A percentile compares a stretch with the other conserved stretches of the same genome.
These are phyloP conservation scores for Suillus clintonianus DNA, from an alignment of 768 basidiomycete species.

Conservation along the genomic window DNA sequence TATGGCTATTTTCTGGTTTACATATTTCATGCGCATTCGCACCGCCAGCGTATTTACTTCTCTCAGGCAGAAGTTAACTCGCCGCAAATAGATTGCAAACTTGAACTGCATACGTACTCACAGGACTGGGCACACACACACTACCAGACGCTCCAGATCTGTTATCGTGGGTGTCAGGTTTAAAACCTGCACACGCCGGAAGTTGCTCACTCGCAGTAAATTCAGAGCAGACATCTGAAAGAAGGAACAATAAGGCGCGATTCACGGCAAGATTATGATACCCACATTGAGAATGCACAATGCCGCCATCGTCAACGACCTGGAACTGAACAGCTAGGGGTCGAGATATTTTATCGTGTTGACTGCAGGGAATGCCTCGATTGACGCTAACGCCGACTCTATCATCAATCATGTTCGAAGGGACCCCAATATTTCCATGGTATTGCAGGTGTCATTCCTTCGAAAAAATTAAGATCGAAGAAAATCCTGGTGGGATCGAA, in stretches of 20 bases:
- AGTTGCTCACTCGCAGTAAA: background rate
- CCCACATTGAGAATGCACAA: slow-evolving; percentile 1
- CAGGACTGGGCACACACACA: too few relatives aligned
- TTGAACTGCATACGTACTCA: background rate
- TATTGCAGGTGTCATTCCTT: too few relatives aligned
- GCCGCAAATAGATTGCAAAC: background rate
- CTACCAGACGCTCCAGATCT: slow-evolving; percentile 8
- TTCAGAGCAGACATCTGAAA: background rate
- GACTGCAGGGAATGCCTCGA: too few relatives aligned
- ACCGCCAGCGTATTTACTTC: slow-evolving; percentile 13
- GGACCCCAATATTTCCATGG: too few relatives aligned
- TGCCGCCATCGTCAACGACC: background rate
- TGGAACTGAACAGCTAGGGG: too few relatives aligned
- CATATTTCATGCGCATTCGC: slow-evolving; percentile 28
- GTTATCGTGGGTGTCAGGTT: background rate
- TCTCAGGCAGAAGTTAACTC: background rate
- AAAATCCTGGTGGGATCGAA: too few relatives aligned
- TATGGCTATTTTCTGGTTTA: slow-evolving; percentile 19
- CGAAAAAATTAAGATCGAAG: too few relatives aligned
- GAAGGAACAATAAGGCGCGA: background rate
- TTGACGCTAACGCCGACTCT: too few relatives aligned
- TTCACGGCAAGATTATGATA: background rate
- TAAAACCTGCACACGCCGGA: background rate
- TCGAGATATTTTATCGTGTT: too few relatives aligned
- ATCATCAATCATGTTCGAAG: too few relatives aligned